phyloP scores from a whole-genome alignment of 257 asterid species.

The Petrea volubilis region DNA sequence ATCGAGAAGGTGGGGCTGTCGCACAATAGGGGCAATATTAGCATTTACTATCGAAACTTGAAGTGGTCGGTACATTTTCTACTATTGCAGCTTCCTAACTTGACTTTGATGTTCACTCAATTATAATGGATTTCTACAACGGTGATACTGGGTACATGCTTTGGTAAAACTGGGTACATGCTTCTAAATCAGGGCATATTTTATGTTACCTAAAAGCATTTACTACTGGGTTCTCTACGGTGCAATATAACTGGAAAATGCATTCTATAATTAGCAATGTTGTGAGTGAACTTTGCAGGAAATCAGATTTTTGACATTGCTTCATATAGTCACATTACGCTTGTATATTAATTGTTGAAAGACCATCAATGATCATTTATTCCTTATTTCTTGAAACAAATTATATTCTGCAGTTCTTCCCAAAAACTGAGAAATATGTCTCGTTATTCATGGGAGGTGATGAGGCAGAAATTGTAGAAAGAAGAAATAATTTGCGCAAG shows the following conservation, averaged over 20 bases:
- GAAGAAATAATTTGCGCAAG: slow-evolving; percentile 65
- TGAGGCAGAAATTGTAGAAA: slow-evolving; percentile 64
- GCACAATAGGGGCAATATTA: background rate
- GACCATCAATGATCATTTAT: background rate
- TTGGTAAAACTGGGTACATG: background rate
- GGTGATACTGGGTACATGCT: no score
- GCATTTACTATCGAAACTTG: background rate
- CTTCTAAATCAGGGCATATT: background rate
- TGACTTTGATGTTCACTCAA: background rate
- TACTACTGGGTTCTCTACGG: background rate
- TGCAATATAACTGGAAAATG: background rate
- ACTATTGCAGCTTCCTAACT: background rate
- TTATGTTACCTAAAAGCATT: background rate
- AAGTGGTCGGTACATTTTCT: background rate
- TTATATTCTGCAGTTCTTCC: slow-evolving; percentile 81
- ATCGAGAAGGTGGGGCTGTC: background rate
- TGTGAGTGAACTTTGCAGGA: background rate
- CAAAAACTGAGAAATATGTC: slow-evolving; percentile 86
- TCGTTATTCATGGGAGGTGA: slow-evolving; percentile 85
- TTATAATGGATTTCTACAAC: background rate
- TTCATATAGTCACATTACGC: slow-evolving; percentile 13
- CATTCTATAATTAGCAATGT: background rate
- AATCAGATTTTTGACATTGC: background rate
- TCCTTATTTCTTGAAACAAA: background rate
- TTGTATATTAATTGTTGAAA: background rate